phyloP scores from a whole-genome alignment of 306 rosid species.

The Trichosanthes truncata region DNA sequence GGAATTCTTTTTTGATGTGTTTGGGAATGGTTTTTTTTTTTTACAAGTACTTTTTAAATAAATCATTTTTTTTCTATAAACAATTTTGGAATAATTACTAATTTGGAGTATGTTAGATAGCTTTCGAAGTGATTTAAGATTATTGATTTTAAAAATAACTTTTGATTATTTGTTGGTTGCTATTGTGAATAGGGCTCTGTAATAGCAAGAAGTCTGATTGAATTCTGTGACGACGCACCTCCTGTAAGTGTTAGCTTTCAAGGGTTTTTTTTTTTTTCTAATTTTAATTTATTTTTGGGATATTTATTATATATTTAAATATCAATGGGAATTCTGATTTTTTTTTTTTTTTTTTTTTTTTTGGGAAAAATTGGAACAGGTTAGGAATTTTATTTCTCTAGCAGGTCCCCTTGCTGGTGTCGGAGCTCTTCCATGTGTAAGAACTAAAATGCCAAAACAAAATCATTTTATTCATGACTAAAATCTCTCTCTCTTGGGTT shows the following conservation, averaged over 20 bases:
- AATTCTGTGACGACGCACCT: slow-evolving; percentile 33
- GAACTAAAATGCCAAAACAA: not conserved
- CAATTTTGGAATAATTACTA: no score
- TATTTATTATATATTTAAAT: no score
- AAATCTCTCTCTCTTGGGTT: no score
- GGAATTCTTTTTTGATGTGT: no score
- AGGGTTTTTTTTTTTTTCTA: no score
- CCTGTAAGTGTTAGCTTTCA: slow-evolving; percentile 32
- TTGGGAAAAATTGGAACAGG: not conserved
- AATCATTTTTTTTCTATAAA: no score
- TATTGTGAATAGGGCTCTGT: slow-evolving; percentile 46
- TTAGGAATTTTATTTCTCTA: slow-evolving; percentile 36
- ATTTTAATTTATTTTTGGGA: not conserved
- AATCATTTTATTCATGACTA: no score
- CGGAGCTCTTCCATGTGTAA: slow-evolving; percentile 64
- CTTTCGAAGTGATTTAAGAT: no score
- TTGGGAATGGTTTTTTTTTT: no score
- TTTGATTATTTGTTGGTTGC: not conserved
- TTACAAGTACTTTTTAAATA: no score
- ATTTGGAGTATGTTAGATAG: not conserved
- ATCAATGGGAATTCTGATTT: not conserved
- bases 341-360: no score
- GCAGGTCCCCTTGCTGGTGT: slow-evolving; percentile 81
- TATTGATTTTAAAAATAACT: not conserved
- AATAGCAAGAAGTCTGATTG: slow-evolving; percentile 67